Conservation (phyloP, 2,329 filamentous ascomycete species). For the Aspergillaceae sp. region DNA sequence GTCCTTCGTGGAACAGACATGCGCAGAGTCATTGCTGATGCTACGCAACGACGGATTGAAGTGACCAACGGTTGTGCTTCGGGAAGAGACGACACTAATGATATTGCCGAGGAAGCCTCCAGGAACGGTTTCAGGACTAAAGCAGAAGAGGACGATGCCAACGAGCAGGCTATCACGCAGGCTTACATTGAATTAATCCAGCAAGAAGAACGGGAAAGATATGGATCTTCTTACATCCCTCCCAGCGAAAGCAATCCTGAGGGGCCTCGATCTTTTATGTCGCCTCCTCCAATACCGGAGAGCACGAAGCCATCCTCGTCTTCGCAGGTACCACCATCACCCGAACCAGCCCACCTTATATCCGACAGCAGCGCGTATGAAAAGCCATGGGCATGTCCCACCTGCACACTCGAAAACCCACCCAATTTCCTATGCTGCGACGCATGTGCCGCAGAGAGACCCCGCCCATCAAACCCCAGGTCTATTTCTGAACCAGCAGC, state of each 20-base stretch:
- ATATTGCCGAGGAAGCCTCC: conserved; percentile 59
- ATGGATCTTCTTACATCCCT: conserved; percentile 49
- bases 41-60: conserved; percentile 59
- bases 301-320: conserved; percentile 14
- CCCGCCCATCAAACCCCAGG: conserved; percentile 21
- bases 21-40: conserved; percentile 61
- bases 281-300: conserved; percentile 29
- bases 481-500: conserved; percentile 5
- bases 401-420: conserved; percentile 56
- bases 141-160: conserved; percentile 81
- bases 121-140: conserved; percentile 70
- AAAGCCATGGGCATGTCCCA: conserved; percentile 49
- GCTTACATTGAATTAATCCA: conserved; percentile 81
- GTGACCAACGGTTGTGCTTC: conserved; percentile 68
- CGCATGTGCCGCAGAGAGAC: conserved; percentile 50
- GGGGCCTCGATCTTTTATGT: conserved; percentile 35
- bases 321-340: background rate
- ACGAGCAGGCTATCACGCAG: conserved; percentile 76
- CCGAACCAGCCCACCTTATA: conserved; percentile 9
- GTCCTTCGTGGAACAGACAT: conserved; percentile 57
- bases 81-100: conserved; percentile 55
- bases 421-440: conserved; percentile 53
- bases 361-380: conserved; percentile 25
- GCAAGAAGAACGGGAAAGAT: conserved; percentile 59
- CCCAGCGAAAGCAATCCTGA: conserved; percentile 46